A percentile compares a stretch with the other conserved stretches of the same genome.
Conservation (phyloP, 169 alveolate species). For the Plasmodium sp. region DNA sequence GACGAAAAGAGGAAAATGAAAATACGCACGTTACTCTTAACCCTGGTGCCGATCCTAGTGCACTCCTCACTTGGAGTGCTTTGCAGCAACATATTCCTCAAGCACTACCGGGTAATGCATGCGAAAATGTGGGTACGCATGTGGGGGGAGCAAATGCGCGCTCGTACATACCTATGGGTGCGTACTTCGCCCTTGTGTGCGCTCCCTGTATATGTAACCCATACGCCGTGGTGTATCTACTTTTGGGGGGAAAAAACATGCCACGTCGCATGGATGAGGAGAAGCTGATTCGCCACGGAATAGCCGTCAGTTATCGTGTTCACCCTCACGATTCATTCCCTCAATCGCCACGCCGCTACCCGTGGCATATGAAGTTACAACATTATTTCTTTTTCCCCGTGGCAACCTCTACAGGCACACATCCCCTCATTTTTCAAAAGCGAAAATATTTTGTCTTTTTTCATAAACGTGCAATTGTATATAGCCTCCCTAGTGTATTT, state of each 20-base stretch:
- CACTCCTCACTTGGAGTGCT: slow-evolving; percentile 52
- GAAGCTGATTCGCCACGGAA: not conserved
- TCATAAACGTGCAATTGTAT: slow-evolving; percentile 67
- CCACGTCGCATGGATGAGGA: not conserved
- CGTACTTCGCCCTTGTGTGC: not conserved
- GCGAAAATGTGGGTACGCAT: not conserved
- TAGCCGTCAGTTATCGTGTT: not conserved
- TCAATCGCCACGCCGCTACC: not conserved
- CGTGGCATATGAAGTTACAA: not conserved
- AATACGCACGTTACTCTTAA: slow-evolving; percentile 50
- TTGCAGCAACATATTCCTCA: slow-evolving; percentile 30
- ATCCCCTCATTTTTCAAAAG: slow-evolving; percentile 42
- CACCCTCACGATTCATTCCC: not conserved
- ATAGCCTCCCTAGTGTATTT: slow-evolving; percentile 70
- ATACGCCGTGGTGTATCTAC: not conserved
- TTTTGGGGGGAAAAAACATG: not conserved
- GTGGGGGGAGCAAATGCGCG: not conserved
- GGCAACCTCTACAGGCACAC: slow-evolving; percentile 4
- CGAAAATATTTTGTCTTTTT: slow-evolving; percentile 54
- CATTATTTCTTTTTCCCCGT: not conserved
- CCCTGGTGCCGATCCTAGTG: slow-evolving; percentile 39
- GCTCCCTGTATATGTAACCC: not conserved
- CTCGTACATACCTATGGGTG: not conserved
- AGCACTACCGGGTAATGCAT: slow-evolving; percentile 42
- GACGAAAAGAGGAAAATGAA: slow-evolving; percentile 74